Conservation (phyloP, 2,329 filamentous ascomycete species). For the Beauveria asiatica region DNA sequence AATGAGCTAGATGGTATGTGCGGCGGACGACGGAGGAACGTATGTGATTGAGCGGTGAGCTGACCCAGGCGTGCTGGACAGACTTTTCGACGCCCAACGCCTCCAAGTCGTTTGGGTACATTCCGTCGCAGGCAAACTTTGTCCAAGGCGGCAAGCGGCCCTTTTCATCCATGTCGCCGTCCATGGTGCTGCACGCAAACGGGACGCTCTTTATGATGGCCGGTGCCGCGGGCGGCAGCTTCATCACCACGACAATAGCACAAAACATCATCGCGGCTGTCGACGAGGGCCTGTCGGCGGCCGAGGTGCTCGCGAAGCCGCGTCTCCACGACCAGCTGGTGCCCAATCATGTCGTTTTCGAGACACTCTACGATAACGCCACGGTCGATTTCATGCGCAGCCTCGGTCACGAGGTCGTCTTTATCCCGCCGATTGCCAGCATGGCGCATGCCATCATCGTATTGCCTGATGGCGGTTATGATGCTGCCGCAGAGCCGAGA, state of each 20-base stretch:
- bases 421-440: constrained; percentile 56
- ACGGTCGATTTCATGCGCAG: constrained; percentile 58
- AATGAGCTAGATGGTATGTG: constrained; percentile 43
- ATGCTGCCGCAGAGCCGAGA: constrained; percentile 75
- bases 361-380: constrained; percentile 61
- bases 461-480: constrained; percentile 57
- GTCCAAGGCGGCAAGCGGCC: constrained; percentile 70
- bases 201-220: constrained; percentile 61
- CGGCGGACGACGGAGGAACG: too few relatives aligned
- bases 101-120: constrained; percentile 67
- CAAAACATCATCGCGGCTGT: constrained; percentile 69
- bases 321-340: constrained; percentile 76
- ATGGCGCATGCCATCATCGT: constrained; percentile 64
- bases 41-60: background rate
- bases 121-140: constrained; percentile 68
- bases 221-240: constrained; percentile 72
- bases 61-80: background rate
- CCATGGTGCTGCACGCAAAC: constrained; percentile 59
- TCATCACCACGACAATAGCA: constrained; percentile 74
- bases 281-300: constrained; percentile 53
- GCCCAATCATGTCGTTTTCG: constrained; percentile 60
- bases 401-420: constrained; percentile 67
- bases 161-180: constrained; percentile 66
- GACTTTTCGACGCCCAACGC: constrained; percentile 63
- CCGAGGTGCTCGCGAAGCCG: constrained; percentile 57